Conservation (phyloP, 176 grass and related monocot species). For the Calamus simplicifolius region DNA sequence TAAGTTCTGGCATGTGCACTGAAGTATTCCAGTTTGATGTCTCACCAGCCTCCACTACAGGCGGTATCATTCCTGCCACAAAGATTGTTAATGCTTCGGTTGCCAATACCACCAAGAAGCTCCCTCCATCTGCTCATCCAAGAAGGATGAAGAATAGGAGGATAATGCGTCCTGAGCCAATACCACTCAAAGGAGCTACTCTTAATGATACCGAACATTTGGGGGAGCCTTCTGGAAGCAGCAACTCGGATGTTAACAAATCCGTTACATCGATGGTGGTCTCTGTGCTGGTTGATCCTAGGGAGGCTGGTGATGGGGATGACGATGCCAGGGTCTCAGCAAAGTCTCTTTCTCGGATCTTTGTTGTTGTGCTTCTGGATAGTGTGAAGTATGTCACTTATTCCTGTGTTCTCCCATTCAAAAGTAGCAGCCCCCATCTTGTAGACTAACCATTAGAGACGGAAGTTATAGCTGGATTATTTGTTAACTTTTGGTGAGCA, state of each 20-base stretch:
- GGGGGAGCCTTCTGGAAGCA: slow-evolving; percentile 53
- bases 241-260: slow-evolving; percentile 54
- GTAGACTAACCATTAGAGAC: slow-evolving; percentile 35
- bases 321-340: slow-evolving; percentile 55
- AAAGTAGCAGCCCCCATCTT: slow-evolving; percentile 58
- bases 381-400: slow-evolving; percentile 95
- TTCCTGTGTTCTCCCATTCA: slow-evolving; percentile 94
- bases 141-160: slow-evolving; percentile 71
- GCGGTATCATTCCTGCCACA: slow-evolving; percentile 59
- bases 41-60: slow-evolving; percentile 33
- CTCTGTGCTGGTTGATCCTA: slow-evolving; percentile 90
- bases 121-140: slow-evolving; percentile 24
- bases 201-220: slow-evolving; percentile 50
- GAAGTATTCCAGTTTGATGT: slow-evolving; percentile 95
- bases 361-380: slow-evolving; percentile 88
- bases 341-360: slow-evolving; percentile 68
- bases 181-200: slow-evolving; percentile 72
- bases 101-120: slow-evolving; percentile 49
- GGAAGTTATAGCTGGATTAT: too few relatives aligned
- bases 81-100: slow-evolving; percentile 46
- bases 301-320: slow-evolving; percentile 71
- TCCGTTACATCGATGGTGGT: slow-evolving; percentile 63
- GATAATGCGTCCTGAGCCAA: slow-evolving; percentile 61
- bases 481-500: too few relatives aligned
- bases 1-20: slow-evolving; percentile 93